Evolutionary conservation across 371 early-diverging fungal genomes (phyloP).

Genomic region (Blakeslea trispora): DNA sequence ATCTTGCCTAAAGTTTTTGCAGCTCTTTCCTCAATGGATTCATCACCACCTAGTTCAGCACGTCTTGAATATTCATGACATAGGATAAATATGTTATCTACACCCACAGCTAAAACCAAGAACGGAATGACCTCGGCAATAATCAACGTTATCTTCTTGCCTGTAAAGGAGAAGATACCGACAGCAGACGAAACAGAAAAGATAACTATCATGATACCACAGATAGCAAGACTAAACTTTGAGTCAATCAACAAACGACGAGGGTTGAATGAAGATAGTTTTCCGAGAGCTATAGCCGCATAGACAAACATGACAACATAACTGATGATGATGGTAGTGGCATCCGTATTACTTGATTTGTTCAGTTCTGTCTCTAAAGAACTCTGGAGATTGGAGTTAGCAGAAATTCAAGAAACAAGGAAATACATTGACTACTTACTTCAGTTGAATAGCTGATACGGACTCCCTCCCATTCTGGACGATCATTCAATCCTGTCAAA

Average conservation of each 20-base stretch:
- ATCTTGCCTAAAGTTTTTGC: slow-evolving; percentile 63
- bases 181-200: slow-evolving; percentile 71
- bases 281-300: slow-evolving; percentile 69
- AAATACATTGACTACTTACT: slow-evolving; percentile 39
- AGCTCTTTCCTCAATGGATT: slow-evolving; percentile 53
- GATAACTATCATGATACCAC: slow-evolving; percentile 73
- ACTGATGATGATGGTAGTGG: slow-evolving; percentile 61
- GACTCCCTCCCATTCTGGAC: slow-evolving; percentile 54
- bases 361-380: slow-evolving; percentile 71
- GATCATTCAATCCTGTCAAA: slow-evolving; percentile 36
- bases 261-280: slow-evolving; percentile 41
- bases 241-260: slow-evolving; percentile 66
- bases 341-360: slow-evolving; percentile 70
- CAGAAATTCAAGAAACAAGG: too few species aligned
- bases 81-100: slow-evolving; percentile 80
- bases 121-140: slow-evolving; percentile 85
- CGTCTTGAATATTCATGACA: slow-evolving; percentile 69
- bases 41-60: slow-evolving; percentile 28
- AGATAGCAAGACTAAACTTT: slow-evolving; percentile 67
- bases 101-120: slow-evolving; percentile 79
- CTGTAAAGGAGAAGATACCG: slow-evolving; percentile 68
- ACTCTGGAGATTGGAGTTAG: slow-evolving; percentile 24
- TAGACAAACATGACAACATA: slow-evolving; percentile 79
- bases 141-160: slow-evolving; percentile 71
- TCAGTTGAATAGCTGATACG: slow-evolving; percentile 73